Base-by-base conservation (phyloP, 495 filamentous ascomycete genomes). In the Usnea hakonensis region DNA sequence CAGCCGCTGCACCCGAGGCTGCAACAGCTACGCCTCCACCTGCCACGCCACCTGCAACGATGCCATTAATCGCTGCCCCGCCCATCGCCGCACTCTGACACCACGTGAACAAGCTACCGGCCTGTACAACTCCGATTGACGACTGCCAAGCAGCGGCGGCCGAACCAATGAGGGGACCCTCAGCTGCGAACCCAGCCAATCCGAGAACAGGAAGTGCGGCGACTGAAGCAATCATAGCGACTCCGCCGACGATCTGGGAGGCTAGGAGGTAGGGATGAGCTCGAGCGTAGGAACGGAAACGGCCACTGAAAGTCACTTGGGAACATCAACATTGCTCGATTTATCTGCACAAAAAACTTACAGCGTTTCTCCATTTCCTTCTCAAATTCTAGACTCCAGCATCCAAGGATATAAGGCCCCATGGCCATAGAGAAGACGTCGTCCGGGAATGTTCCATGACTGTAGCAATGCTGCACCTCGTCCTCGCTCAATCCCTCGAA, bases 21-120 rank as follows among this genome's bases (percentile, higher is more conserved):
- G n/a, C 41, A 19, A 44, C 21, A 4, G 41, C n/a, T 10, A 44
- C n/a, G 10, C 41, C 3, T 44, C 41, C 65, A 55, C 69, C 65
- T 36, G 50, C 60, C n/a, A 63, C 40, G 23, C 64, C 64, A 23
- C 61, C 55, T 23, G 59, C 63, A 21, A 60, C 28, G 46, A 68
- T 65, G 1, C 68, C 68, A 35, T 53, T 44, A 30, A 72, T 16
- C 37, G 70, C 69, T n/a, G 67, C 65, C 52, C 70, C 70, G 28
- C 69, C 69, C 67, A 71, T 69, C 3, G 63, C 70, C 23, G 67
- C 70, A 66, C 70, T 72, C 55, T 72, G 70, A 65, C 68, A 71
- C 68, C 67, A 72, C 10, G 70, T 60, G 36, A 71, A 72, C 3
- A 71, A 26, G 41, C 70, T 69, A 17, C 69, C 70, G 43, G 63